A percentile compares a stretch with the other conserved stretches of the same genome.
Evolutionary conservation across 768 basidiomycete species (phyloP).

Genomic region (Agrocybe pediades): DNA sequence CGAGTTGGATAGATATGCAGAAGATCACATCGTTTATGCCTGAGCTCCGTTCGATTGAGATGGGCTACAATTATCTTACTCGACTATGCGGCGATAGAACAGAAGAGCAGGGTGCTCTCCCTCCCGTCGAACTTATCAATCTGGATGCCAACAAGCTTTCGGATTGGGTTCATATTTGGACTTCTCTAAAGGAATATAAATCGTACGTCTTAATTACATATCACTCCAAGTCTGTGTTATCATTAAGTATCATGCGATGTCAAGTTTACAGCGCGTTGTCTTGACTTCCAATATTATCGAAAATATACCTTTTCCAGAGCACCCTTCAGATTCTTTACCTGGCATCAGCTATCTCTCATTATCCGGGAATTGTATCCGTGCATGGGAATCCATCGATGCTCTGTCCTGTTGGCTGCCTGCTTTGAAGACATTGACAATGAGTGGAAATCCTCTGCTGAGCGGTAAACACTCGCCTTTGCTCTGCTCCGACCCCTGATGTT

Average conservation of each 20-base stretch:
- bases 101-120: constrained; percentile 13
- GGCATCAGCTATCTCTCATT: constrained; percentile 62
- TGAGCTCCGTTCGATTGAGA: constrained; percentile 54
- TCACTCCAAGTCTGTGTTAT: constrained; percentile 12
- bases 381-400: constrained; percentile 68
- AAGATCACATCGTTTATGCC: constrained; percentile 54
- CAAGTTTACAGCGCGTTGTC: constrained; percentile 66
- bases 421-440: constrained; percentile 60
- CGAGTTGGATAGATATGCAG: constrained; percentile 70
- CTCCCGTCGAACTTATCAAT: constrained; percentile 56
- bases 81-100: constrained; percentile 29
- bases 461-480: constrained; percentile 34
- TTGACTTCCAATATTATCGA: constrained; percentile 64
- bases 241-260: constrained; percentile 22
- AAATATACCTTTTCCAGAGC: constrained; percentile 45
- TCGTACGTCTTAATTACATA: constrained; percentile 40
- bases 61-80: constrained; percentile 68
- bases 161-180: constrained; percentile 55
- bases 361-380: constrained; percentile 55
- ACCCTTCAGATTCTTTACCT: constrained; percentile 25
- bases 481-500: background rate
- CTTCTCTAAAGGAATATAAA: constrained; percentile 43
- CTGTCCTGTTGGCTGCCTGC: constrained; percentile 69
- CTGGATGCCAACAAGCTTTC: constrained; percentile 66
- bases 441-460: constrained; percentile 65